These are phyloP conservation scores for Nyssa sinensis DNA, from an alignment of 148 eudicot species.

Conservation along the genomic window DNA sequence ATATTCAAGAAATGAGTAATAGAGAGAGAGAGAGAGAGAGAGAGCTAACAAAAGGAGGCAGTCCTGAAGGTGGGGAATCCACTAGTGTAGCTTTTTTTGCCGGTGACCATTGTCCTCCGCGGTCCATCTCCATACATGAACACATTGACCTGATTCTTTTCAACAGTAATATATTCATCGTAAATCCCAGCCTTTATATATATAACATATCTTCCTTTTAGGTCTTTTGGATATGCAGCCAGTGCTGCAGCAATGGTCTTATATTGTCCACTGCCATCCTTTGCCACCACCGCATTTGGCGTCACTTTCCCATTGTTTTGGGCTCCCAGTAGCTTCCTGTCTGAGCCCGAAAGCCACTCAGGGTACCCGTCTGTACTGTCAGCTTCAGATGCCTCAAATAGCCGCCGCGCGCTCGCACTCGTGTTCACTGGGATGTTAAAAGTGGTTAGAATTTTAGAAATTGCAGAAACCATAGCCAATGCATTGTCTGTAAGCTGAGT, in stretches of 20 bases:
- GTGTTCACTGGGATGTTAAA: slow-evolving; percentile 24
- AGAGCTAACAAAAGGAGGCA: slow-evolving; percentile 60
- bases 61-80: slow-evolving; percentile 41
- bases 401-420: slow-evolving; percentile 22
- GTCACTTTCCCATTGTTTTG: slow-evolving; percentile 9
- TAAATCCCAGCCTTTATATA: slow-evolving; percentile 70
- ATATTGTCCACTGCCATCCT: slow-evolving; percentile 68
- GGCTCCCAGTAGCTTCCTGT: slow-evolving; percentile 36
- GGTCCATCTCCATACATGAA: slow-evolving; percentile 88
- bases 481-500: slow-evolving; percentile 52
- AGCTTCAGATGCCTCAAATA: slow-evolving; percentile 12
- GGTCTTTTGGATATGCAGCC: slow-evolving; percentile 44
- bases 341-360: slow-evolving; percentile 41
- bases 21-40: too few species aligned
- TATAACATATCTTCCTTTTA: slow-evolving; percentile 45
- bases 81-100: slow-evolving; percentile 21
- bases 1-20: too few species aligned
- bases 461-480: slow-evolving; percentile 40
- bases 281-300: slow-evolving; percentile 62
- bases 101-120: slow-evolving; percentile 52
- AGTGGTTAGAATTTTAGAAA: slow-evolving; percentile 24
- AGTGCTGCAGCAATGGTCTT: slow-evolving; percentile 53
- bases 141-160: slow-evolving; percentile 42
- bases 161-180: slow-evolving; percentile 44
- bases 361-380: slow-evolving; percentile 36